Conservation (phyloP, 192 early-diverging fungal genomes). For the Spinellus fusiger region DNA sequence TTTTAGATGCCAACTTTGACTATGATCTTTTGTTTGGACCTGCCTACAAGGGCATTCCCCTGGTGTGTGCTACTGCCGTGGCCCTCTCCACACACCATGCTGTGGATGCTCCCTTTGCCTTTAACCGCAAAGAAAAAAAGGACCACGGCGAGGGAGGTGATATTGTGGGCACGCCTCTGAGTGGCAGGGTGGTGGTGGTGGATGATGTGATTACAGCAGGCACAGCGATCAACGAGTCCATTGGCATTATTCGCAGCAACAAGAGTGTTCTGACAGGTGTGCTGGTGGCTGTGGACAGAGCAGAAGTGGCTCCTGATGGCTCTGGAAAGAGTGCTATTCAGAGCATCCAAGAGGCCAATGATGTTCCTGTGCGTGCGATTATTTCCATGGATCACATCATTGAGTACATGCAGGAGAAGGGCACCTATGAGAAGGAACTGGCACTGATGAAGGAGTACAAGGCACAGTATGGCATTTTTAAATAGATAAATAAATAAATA, state of each 20-base stretch:
- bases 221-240: conserved; percentile 92
- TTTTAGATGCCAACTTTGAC: conserved; percentile 59
- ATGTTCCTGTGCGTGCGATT: conserved; percentile 78
- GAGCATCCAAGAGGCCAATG: conserved; percentile 80
- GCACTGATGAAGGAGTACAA: conserved; percentile 76
- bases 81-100: conserved; percentile 57
- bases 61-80: conserved; percentile 78
- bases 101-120: conserved; percentile 74
- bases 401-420: conserved; percentile 74
- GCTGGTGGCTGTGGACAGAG: conserved; percentile 88
- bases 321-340: conserved; percentile 83
- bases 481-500: conserved; percentile 17
- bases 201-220: conserved; percentile 99
- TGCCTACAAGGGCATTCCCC: conserved; percentile 98
- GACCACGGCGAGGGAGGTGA: conserved; percentile 97
- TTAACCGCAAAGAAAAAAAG: conserved; percentile 99
- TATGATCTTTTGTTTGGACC: conserved; percentile 95
- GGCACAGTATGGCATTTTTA: conserved; percentile 71
- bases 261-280: conserved; percentile 78
- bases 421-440: conserved; percentile 57
- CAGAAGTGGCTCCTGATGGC: conserved; percentile 69
- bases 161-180: conserved; percentile 85
- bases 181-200: conserved; percentile 74
- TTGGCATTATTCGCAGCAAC: conserved; percentile 69
- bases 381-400: conserved; percentile 84